These are phyloP conservation scores for Jaltomata sinuosa DNA, from an alignment of 257 asterid species.

Conservation along the genomic window DNA sequence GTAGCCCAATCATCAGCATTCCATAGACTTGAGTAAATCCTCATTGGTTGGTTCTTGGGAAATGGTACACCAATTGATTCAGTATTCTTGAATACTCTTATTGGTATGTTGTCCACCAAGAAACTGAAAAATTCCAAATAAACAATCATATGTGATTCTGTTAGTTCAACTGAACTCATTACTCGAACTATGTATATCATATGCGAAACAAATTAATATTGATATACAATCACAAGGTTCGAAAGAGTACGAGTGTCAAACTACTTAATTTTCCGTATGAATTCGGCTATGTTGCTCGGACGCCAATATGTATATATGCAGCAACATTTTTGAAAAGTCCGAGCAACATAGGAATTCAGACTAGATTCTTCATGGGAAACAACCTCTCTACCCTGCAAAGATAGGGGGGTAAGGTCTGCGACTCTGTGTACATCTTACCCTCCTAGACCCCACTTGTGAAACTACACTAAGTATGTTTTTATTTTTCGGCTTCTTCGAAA, in stretches of 20 bases:
- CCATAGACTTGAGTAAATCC: conserved; percentile 75
- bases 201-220: background rate
- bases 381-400: no score
- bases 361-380: no score
- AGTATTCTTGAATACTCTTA: conserved; percentile 55
- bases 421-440: no score
- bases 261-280: background rate
- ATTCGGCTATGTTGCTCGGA: background rate
- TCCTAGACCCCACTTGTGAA: no score
- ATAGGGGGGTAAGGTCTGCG: no score
- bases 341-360: background rate
- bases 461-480: no score
- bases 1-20: conserved; percentile 88
- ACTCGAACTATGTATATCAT: background rate
- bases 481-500: no score
- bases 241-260: background rate
- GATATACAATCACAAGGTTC: background rate
- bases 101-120: conserved; percentile 69
- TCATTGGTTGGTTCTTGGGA: conserved; percentile 73
- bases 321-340: no score
- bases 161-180: background rate
- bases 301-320: fast-evolving
- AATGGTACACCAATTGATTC: conserved; percentile 57
- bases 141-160: background rate
- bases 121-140: conserved; percentile 24